These are phyloP conservation scores for Antitrichia curtipendula DNA, from an alignment of 225 moss, liverwort and hornwort genomes.

Conservation along the genomic window DNA sequence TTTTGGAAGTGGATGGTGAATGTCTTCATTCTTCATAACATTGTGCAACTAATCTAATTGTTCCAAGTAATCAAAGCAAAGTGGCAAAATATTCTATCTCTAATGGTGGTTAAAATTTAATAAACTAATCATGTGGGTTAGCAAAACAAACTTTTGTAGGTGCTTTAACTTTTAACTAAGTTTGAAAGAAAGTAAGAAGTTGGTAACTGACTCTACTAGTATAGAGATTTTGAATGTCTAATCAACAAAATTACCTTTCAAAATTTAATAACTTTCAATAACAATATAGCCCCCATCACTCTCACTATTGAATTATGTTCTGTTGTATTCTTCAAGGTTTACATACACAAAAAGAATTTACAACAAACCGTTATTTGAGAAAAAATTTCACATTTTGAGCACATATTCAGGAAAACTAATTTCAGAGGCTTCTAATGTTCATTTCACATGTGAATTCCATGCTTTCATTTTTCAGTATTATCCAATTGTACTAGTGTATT, in stretches of 20 bases:
- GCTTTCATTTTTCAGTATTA: not conserved
- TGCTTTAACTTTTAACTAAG: not conserved
- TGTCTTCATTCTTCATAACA: not conserved
- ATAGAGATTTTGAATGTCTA: not conserved
- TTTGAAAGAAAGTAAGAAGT: not conserved
- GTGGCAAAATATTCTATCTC: not conserved
- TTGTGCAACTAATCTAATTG: not conserved
- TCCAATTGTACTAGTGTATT: not conserved
- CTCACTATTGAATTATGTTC: no score
- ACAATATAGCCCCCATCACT: no score
- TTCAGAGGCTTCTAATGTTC: not conserved
- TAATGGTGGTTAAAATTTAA: not conserved
- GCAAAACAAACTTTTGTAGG: not conserved
- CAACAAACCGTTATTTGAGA: no score
- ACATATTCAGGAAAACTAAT: not conserved
- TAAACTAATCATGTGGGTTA: no score
- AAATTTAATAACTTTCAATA: no score
- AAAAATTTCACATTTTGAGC: not conserved
- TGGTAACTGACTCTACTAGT: not conserved
- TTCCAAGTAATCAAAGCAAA: not conserved
- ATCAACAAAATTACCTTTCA: not conserved
- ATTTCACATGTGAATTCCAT: not conserved
- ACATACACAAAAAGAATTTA: no score
- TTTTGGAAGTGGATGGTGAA: not conserved
- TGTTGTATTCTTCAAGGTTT: no score